Evolutionary conservation across 768 basidiomycete genomes (phyloP), one percentile per base, ranked within the genome.

Genomic region (Psilocybe cyanescens): DNA sequence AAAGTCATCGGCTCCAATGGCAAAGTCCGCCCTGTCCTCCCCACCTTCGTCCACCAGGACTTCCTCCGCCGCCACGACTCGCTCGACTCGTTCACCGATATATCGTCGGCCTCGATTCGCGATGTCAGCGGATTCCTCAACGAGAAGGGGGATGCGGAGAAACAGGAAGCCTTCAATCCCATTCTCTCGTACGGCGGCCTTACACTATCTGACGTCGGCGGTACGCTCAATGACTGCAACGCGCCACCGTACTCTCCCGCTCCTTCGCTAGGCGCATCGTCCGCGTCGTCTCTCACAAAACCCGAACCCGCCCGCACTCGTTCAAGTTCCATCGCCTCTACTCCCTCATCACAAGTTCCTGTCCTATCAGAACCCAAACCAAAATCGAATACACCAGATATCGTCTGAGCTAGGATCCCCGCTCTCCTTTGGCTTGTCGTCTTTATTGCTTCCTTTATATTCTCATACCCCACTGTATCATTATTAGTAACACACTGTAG

Each of bases 41-140:
- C 84, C n/a, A 75, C 83, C 57, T 76, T 78, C 60, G 76, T 86
- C 46, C 78, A 79, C 59, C 75, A 74, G 30, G 78, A 78, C 51
- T 76, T 77, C 57, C 68, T 83, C 52, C 76, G 74, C 63, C 83
- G 81, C 65, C 81, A 77, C 55, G 81, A 81, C 59, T 84, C 84
- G 4, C 59, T 83, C 14, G 73, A 76, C 41, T 86, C 85, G 0
- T 77, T 82, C 70, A 79, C 80, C 31, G 76, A 78, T 60, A 68
- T 82, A 54, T 81, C 81, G 12, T 44, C 41, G 0, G 66, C 68
- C 16, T 75, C 74, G 6, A 71, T 79, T 67, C 72, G 63, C 6
- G 82, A 81, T 44, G 77, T 74, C n/a, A 76, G 75, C 14, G 76
- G 76, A 11, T 66, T 72, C 45, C 64, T 80, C 59, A 65, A 66